phyloP scores from a whole-genome alignment of 2,329 filamentous ascomycete genomes.

The Ophiobolus disseminans region DNA sequence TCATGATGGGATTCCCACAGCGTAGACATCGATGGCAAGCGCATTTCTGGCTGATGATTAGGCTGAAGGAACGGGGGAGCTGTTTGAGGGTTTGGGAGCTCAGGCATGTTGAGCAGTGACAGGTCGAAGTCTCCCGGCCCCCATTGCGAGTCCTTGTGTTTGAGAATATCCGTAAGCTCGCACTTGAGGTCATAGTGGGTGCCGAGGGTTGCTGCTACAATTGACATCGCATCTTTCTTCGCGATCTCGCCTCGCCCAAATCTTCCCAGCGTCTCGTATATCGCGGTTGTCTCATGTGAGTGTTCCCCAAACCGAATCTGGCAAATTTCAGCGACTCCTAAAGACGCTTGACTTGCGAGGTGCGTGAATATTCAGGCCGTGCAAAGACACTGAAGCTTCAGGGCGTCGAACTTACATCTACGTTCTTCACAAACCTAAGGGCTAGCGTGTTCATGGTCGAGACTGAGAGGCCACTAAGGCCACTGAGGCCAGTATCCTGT shows the following conservation, averaged over 20 bases:
- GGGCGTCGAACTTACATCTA: no score
- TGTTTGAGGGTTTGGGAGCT: no score
- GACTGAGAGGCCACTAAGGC: no score
- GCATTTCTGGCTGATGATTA: slow-evolving; percentile 29
- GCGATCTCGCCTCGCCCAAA: slow-evolving; percentile 26
- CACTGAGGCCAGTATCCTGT: no score
- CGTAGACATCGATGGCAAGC: slow-evolving; percentile 21
- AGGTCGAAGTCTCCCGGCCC: slow-evolving; percentile 25
- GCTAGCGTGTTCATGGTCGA: no score
- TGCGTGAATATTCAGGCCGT: no score
- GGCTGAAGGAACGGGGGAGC: slow-evolving; percentile 34
- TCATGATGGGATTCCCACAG: slow-evolving; percentile 16
- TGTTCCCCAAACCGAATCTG: slow-evolving; percentile 33
- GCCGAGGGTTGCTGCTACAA: slow-evolving; percentile 27
- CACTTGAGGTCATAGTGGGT: slow-evolving; percentile 28
- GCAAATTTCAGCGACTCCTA: not conserved
- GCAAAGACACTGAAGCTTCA: no score
- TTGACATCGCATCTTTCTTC: slow-evolving; percentile 29
- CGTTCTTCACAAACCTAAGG: no score
- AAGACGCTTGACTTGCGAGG: no score
- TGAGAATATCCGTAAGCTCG: slow-evolving; percentile 29
- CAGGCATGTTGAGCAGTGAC: no score
- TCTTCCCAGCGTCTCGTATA: slow-evolving; percentile 21
- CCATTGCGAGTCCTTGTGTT: slow-evolving; percentile 34
- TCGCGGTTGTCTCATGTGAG: slow-evolving; percentile 23